These are phyloP conservation scores for Moringa oleifera DNA, from an alignment of 345 rosid species.

Conservation along the genomic window DNA sequence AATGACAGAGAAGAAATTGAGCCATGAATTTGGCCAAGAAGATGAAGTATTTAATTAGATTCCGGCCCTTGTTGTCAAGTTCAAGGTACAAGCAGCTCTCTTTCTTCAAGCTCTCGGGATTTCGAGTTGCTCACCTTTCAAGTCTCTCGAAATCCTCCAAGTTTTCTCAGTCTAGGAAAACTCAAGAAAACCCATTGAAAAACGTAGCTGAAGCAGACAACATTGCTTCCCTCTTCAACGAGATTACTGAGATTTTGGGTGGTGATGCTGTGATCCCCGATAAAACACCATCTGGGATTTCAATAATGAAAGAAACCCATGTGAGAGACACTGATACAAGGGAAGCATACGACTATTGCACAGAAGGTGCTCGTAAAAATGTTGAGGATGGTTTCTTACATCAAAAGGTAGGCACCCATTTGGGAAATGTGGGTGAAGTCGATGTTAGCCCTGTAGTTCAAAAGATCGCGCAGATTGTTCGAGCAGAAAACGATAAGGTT, in stretches of 20 bases:
- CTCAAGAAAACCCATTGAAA: constrained; percentile 19
- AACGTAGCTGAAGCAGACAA: constrained; percentile 26
- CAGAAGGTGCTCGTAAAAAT: constrained; percentile 51
- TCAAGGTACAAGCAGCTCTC: neutral
- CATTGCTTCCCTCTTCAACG: constrained; percentile 44
- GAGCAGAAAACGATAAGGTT: constrained; percentile 28
- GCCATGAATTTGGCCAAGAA: too few species aligned
- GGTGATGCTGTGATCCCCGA: constrained; percentile 25
- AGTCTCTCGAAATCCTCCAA: constrained; percentile 34
- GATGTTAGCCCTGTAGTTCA: constrained; percentile 53
- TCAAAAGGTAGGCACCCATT: constrained; percentile 11
- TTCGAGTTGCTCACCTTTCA: constrained; percentile 24
- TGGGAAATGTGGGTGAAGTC: constrained; percentile 13
- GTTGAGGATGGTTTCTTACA: constrained; percentile 15
- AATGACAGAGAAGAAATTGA: too few species aligned
- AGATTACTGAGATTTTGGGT: constrained; percentile 57
- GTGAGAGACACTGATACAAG: neutral
- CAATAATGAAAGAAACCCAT: constrained; percentile 15
- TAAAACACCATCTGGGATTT: constrained; percentile 24
- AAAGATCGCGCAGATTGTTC: constrained; percentile 46
- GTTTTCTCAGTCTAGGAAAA: constrained; percentile 16
- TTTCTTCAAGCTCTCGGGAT: neutral
- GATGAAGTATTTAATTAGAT: constrained; percentile 24
- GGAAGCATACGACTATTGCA: constrained; percentile 16
- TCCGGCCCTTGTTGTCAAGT: constrained; percentile 12